These are phyloP conservation scores for Tetratostichococcus sp. DNA, from an alignment of 139 green algal species.

Conservation along the genomic window DNA sequence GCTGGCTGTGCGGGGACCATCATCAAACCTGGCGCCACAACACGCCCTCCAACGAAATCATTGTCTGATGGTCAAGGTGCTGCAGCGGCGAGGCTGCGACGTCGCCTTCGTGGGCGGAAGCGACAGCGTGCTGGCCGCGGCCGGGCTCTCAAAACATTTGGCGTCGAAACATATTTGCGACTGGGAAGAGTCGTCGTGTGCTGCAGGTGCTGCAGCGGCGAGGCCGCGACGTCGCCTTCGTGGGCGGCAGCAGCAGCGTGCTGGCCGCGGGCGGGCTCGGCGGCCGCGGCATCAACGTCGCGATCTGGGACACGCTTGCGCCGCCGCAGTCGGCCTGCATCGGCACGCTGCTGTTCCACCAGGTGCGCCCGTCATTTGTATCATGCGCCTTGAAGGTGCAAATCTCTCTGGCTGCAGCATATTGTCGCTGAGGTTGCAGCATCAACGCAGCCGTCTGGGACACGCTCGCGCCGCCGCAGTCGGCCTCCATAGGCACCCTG, in stretches of 20 bases:
- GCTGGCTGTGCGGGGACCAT: too few species aligned
- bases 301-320: constrained; percentile 62
- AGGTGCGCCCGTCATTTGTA: neutral
- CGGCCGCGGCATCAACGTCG: constrained; percentile 45
- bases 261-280: constrained; percentile 51
- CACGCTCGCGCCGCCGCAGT: constrained; percentile 34
- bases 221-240: constrained; percentile 48
- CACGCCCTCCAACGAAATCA: too few species aligned
- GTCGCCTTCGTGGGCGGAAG: neutral
- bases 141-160: too few species aligned
- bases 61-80: too few species aligned
- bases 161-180: too few species aligned
- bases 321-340: constrained; percentile 28
- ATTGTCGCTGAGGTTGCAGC: constrained; percentile 33
- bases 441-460: constrained; percentile 66
- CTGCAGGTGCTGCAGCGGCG: constrained; percentile 42
- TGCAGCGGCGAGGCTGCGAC: neutral
- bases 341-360: constrained; percentile 34
- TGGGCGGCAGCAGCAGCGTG: constrained; percentile 66
- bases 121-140: neutral
- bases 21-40: too few species aligned
- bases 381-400: too few species aligned
- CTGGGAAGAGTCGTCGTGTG: too few species aligned
- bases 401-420: too few species aligned
- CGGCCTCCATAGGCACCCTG: too few species aligned